Percentiles rank a stretch among this genome's conserved stretches.
Conservation (phyloP, 108 stramenopile species). For the Cyclotella baltica region DNA sequence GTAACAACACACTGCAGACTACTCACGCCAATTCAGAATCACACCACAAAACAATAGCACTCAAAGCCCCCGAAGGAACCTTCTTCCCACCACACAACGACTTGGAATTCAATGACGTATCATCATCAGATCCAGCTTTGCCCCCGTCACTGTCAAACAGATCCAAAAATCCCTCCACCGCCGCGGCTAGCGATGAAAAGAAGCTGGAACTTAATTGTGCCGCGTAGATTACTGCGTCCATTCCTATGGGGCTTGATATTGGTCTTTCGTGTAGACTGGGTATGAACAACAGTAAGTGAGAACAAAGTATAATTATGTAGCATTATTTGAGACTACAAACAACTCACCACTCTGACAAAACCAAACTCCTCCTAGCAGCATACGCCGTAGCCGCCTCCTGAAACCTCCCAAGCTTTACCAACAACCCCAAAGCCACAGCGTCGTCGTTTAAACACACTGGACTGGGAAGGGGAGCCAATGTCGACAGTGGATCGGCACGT, state of each 20-base stretch:
- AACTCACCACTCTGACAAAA: conserved; percentile 78
- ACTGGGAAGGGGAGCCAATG: conserved; percentile 72
- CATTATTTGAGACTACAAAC: not conserved
- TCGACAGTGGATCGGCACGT: conserved; percentile 70
- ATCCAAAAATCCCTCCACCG: conserved; percentile 88
- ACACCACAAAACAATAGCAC: conserved; percentile 86
- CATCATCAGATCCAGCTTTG: conserved; percentile 39
- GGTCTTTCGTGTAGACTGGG: conserved; percentile 80
- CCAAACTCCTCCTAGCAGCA: conserved; percentile 74
- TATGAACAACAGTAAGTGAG: not conserved
- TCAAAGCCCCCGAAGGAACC: conserved; percentile 79
- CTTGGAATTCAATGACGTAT: conserved; percentile 48
- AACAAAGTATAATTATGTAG: not conserved
- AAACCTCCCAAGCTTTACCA: conserved; percentile 79
- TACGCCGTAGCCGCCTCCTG: conserved; percentile 87
- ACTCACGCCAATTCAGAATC: conserved; percentile 81
- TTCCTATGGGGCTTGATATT: conserved; percentile 62
- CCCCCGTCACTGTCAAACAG: conserved; percentile 58
- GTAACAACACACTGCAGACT: not conserved
- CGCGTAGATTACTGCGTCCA: conserved; percentile 86
- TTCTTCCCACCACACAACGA: conserved; percentile 51
- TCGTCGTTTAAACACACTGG: conserved; percentile 84
- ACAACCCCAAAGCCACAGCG: conserved; percentile 68
- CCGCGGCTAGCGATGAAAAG: conserved; percentile 79
- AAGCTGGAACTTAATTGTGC: conserved; percentile 88